A percentile compares a stretch with the other conserved stretches of the same genome.
These are phyloP conservation scores for Crassisporium funariophilum DNA, from an alignment of 768 basidiomycete genomes.

Conservation along the genomic window DNA sequence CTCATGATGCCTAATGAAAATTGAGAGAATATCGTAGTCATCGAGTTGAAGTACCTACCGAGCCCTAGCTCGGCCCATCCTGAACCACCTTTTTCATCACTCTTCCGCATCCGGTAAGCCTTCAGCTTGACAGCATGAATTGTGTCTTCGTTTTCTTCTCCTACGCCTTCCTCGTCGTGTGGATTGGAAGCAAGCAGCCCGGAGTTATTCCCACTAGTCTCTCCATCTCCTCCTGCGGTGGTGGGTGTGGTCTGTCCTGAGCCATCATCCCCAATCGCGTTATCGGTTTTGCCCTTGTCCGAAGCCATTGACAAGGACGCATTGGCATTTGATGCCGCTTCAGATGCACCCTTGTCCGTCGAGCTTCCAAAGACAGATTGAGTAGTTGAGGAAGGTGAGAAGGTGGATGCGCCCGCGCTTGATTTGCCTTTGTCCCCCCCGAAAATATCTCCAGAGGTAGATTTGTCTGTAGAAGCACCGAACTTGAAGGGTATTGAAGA, in stretches of 20 bases:
- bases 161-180: conserved; percentile 76
- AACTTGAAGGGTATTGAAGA: neutral
- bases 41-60: conserved; percentile 44
- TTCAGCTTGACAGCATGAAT: conserved; percentile 59
- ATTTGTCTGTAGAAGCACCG: neutral
- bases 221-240: conserved; percentile 22
- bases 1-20: conserved; percentile 57
- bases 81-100: conserved; percentile 40
- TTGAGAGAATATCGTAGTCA: neutral
- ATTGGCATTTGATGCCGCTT: conserved; percentile 1
- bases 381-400: too few relatives aligned
- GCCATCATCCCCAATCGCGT: conserved; percentile 13
- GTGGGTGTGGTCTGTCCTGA: conserved; percentile 15
- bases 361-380: too few relatives aligned
- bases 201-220: conserved; percentile 23
- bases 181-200: conserved; percentile 27
- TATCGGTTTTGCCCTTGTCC: conserved; percentile 7
- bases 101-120: conserved; percentile 60
- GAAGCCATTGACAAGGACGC: neutral
- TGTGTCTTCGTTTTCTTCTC: conserved; percentile 81
- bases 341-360: too few relatives aligned
- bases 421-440: conserved; percentile 3
- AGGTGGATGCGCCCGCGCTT: conserved; percentile 6
- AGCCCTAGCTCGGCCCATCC: conserved; percentile 71
- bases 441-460: neutral